Evolutionary conservation across 2,329 filamentous ascomycete genomes (phyloP).

Genomic region (Fusarium sp.): DNA sequence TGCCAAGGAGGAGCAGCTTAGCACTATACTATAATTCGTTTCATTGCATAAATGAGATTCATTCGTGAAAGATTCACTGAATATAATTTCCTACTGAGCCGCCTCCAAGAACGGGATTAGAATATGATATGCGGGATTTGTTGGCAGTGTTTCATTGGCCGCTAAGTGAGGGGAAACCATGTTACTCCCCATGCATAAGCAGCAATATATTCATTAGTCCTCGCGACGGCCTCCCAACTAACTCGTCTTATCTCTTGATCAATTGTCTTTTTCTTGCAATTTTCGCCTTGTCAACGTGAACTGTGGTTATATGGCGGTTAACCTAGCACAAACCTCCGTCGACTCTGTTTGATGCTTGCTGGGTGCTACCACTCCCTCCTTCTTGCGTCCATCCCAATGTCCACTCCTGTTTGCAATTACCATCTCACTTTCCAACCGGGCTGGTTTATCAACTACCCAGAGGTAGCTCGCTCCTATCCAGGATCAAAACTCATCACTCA

Average conservation of each 20-base stretch:
- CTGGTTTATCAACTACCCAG: not conserved
- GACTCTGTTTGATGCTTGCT: not conserved
- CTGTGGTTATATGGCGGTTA: not conserved
- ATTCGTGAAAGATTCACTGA: no score
- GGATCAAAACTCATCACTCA: conserved; percentile 1
- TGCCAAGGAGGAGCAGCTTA: no score
- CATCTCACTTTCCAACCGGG: not conserved
- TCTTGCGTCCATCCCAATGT: not conserved
- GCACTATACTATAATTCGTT: no score
- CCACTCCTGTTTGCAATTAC: not conserved
- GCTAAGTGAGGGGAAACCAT: not conserved
- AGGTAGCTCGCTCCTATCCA: not conserved
- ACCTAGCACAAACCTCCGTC: not conserved
- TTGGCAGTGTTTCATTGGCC: not conserved
- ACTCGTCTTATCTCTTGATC: no score
- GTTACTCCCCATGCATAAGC: not conserved
- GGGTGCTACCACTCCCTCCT: not conserved
- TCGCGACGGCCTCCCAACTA: no score
- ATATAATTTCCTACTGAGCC: no score
- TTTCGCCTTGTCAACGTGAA: fast-evolving
- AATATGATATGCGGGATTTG: not conserved
- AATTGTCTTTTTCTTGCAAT: fast-evolving
- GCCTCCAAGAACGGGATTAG: no score
- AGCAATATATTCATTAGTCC: not conserved
- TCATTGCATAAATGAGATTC: no score